Percentiles rank a stretch among this genome's conserved stretches.
phyloP scores from a whole-genome alignment of 164 flowering plant genomes.

The Magnolia changhungtana region DNA sequence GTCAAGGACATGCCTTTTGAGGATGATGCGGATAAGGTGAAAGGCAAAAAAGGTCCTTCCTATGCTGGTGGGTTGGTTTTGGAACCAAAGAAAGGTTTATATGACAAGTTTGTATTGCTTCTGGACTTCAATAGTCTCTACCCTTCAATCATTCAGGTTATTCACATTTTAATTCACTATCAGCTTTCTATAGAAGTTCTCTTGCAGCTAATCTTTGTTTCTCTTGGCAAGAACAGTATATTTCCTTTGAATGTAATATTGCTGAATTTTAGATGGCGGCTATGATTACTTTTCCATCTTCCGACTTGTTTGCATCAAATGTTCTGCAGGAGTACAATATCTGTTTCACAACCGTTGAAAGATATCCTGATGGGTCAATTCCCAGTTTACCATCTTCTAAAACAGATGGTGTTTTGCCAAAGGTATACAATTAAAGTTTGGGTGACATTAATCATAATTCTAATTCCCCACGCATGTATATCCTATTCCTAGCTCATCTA shows the following conservation, averaged over 20 bases:
- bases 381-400: slow-evolving; percentile 69
- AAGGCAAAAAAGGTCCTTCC: slow-evolving; percentile 82
- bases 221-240: background rate
- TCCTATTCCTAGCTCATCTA: too few species aligned
- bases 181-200: background rate
- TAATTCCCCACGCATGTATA: background rate
- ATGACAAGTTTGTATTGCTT: slow-evolving; percentile 93
- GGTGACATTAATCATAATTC: background rate
- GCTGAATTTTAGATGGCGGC: background rate
- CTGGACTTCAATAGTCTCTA: slow-evolving; percentile 99
- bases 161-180: slow-evolving; percentile 1
- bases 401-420: slow-evolving; percentile 79
- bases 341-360: slow-evolving; percentile 94
- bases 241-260: background rate
- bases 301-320: background rate
- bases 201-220: background rate
- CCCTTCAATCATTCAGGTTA: slow-evolving; percentile 98
- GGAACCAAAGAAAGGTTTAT: slow-evolving; percentile 94
- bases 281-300: background rate
- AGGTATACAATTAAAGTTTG: slow-evolving; percentile 43
- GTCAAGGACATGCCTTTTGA: slow-evolving; percentile 35
- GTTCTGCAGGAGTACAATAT: slow-evolving; percentile 87
- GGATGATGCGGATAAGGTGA: slow-evolving; percentile 42
- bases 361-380: slow-evolving; percentile 60
- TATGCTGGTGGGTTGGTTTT: slow-evolving; percentile 94